phyloP scores from a whole-genome alignment of 2,329 filamentous ascomycete species.

The Aureobasidium sp. region DNA sequence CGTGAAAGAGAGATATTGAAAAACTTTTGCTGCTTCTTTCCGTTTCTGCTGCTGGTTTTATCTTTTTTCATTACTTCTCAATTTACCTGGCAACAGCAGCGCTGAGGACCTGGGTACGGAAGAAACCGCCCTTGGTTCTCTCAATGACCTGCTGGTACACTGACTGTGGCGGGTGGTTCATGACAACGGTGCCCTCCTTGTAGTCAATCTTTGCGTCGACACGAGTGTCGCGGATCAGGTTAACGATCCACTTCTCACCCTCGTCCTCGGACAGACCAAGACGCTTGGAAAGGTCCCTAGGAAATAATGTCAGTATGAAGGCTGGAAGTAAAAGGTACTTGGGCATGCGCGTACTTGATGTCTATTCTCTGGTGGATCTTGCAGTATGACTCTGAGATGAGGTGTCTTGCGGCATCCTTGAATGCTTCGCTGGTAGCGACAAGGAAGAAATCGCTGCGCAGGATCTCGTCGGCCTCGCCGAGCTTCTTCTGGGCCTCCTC shows the following conservation, averaged over 20 bases:
- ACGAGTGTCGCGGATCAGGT: slow-evolving; percentile 93
- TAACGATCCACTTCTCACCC: slow-evolving; percentile 99
- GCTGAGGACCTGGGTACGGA: slow-evolving; percentile 90
- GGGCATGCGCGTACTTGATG: slow-evolving; percentile 59
- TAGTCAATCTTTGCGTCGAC: slow-evolving; percentile 99
- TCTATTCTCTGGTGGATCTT: slow-evolving; percentile 99
- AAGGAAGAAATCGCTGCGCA: slow-evolving; percentile 94
- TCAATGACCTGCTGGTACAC: slow-evolving; percentile 99
- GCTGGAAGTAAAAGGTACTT: not conserved
- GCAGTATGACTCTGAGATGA: slow-evolving; percentile 99
- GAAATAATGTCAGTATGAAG: slow-evolving; percentile 9
- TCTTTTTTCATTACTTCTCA: not conserved
- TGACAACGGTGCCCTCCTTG: slow-evolving; percentile 95
- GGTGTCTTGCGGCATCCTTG: slow-evolving; percentile 86
- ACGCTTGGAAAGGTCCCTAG: slow-evolving; percentile 76
- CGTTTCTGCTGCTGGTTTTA: slow-evolving; percentile 3
- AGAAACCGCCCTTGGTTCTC: slow-evolving; percentile 97
- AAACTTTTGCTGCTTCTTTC: slow-evolving; percentile 13
- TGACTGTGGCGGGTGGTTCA: slow-evolving; percentile 98
- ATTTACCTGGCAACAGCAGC: slow-evolving; percentile 43
- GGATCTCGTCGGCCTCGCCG: slow-evolving; percentile 77
- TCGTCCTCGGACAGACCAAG: slow-evolving; percentile 89
- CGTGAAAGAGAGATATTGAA: not conserved
- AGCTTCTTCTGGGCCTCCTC: slow-evolving; percentile 92
- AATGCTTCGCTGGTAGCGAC: slow-evolving; percentile 77